Percentiles rank a stretch among this genome's conserved stretches.
Evolutionary conservation across 2,329 filamentous ascomycete species (phyloP).

Genomic region (Claviceps africana): DNA sequence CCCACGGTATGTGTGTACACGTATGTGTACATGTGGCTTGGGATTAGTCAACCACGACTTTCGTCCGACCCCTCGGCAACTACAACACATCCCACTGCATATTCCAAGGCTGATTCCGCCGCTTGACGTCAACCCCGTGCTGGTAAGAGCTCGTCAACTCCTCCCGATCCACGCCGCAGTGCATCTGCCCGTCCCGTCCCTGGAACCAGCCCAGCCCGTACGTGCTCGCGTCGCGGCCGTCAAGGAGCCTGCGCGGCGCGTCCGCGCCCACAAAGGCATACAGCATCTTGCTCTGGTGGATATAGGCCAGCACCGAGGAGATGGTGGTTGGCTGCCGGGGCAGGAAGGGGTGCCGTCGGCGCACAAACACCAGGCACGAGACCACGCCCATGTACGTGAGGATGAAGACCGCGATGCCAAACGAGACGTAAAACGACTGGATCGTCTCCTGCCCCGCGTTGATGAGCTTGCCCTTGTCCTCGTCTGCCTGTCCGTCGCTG

Average conservation of each 20-base stretch:
- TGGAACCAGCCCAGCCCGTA: slow-evolving; percentile 69
- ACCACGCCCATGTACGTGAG: slow-evolving; percentile 50
- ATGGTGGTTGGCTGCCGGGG: slow-evolving; percentile 70
- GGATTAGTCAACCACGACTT: neutral
- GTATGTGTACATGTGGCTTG: too few relatives aligned
- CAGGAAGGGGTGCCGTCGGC: slow-evolving; percentile 55
- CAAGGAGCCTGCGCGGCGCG: slow-evolving; percentile 48
- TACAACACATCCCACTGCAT: slow-evolving; percentile 25
- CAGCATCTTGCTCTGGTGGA: slow-evolving; percentile 70
- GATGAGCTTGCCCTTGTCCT: slow-evolving; percentile 15
- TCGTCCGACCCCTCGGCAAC: neutral
- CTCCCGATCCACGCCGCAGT: slow-evolving; percentile 68
- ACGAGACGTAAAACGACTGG: slow-evolving; percentile 51
- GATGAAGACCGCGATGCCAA: slow-evolving; percentile 47
- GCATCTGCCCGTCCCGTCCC: slow-evolving; percentile 57
- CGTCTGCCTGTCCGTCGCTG: slow-evolving; percentile 7
- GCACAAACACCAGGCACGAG: slow-evolving; percentile 43
- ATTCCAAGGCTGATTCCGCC: slow-evolving; percentile 39
- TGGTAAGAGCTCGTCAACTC: slow-evolving; percentile 52
- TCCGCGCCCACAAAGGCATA: slow-evolving; percentile 54
- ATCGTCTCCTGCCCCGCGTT: slow-evolving; percentile 46
- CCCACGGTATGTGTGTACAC: too few relatives aligned
- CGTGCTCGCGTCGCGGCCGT: slow-evolving; percentile 34
- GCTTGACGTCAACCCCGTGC: slow-evolving; percentile 41
- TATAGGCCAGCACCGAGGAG: slow-evolving; percentile 59